Evolutionary conservation across 169 alveolate species (phyloP).

Genomic region (Plasmodium chabaudi): DNA sequence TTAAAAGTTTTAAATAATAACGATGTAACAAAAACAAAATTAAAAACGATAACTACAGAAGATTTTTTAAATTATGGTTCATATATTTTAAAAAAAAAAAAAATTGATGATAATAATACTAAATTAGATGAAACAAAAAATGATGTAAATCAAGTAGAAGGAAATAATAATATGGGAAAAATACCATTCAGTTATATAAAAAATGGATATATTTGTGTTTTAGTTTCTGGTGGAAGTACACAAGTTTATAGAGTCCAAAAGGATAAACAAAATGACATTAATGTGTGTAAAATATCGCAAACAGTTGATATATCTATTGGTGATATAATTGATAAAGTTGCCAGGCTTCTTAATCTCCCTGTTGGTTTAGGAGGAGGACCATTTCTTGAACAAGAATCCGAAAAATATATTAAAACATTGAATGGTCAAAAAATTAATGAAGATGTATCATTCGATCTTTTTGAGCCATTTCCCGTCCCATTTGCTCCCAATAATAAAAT

Average conservation of each 20-base stretch:
- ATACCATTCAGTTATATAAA: not conserved
- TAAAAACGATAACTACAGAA: constrained; percentile 11
- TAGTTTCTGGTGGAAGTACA: constrained; percentile 76
- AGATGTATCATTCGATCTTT: constrained; percentile 25
- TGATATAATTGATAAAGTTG: constrained; percentile 64
- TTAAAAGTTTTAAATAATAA: constrained; percentile 50
- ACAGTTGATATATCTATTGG: constrained; percentile 72
- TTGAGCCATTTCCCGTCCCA: constrained; percentile 68
- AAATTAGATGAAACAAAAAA: not conserved
- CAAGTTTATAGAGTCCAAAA: constrained; percentile 41
- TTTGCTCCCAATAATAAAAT: constrained; percentile 34
- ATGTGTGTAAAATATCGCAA: constrained; percentile 32
- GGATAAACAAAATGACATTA: constrained; percentile 45
- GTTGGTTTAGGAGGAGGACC: constrained; percentile 77
- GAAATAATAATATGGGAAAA: not conserved
- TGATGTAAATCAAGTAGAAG: not conserved
- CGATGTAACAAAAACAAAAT: constrained; percentile 26
- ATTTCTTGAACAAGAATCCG: constrained; percentile 59
- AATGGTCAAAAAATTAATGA: constrained; percentile 10
- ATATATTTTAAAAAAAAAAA: constrained; percentile 19
- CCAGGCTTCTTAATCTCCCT: constrained; percentile 54
- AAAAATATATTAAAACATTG: constrained; percentile 34
- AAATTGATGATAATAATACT: not conserved
- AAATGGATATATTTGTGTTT: constrained; percentile 49
- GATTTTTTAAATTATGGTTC: constrained; percentile 59